These are phyloP conservation scores for Beta vulgaris DNA, from an alignment of 148 eudicot genomes.

Conservation along the genomic window DNA sequence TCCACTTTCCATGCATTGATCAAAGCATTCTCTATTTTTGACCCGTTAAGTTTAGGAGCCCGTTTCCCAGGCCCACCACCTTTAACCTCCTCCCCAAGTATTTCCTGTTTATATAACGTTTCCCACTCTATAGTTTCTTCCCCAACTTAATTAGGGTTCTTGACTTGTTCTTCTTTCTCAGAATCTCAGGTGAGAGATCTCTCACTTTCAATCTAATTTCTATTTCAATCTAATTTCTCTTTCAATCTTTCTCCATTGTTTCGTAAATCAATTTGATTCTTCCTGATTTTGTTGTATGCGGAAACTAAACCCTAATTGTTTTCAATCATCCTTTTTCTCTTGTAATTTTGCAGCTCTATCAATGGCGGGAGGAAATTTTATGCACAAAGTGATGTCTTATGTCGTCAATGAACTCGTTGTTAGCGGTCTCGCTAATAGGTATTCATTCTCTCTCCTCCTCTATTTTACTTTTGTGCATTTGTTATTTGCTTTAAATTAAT, in stretches of 20 bases:
- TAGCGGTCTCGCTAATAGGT: constrained; percentile 74
- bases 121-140: too few relatives aligned
- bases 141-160: too few relatives aligned
- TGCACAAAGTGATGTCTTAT: constrained; percentile 58
- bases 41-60: too few relatives aligned
- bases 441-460: not conserved
- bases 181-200: constrained; percentile 18
- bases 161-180: not conserved
- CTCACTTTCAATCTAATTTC: too few relatives aligned
- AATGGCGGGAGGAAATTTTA: constrained; percentile 79
- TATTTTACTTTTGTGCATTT: not conserved
- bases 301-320: constrained; percentile 11
- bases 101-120: too few relatives aligned
- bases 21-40: too few relatives aligned
- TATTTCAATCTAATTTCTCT: not conserved
- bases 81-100: too few relatives aligned
- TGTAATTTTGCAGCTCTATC: not conserved
- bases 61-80: too few relatives aligned
- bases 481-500: too few relatives aligned
- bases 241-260: not conserved
- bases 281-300: not conserved
- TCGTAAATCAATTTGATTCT: not conserved
- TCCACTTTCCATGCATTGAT: too few relatives aligned
- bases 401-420: constrained; percentile 71
- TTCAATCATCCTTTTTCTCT: not conserved